Evolutionary conservation across 306 rosid genomes (phyloP).

Genomic region (Gillenia trifoliata): DNA sequence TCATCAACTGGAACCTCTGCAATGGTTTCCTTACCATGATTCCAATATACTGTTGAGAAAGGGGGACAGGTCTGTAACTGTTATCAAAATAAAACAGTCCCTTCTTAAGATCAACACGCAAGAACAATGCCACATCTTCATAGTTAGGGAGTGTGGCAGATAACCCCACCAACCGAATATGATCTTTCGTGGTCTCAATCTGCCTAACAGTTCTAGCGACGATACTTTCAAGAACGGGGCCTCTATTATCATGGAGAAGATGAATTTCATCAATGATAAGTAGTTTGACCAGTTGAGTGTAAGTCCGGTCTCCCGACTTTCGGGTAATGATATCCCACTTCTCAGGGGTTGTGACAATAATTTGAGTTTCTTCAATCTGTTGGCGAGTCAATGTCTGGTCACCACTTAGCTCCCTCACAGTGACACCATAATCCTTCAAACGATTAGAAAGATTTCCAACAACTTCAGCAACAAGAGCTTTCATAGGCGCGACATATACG

Average conservation of each 20-base stretch:
- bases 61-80: constrained; percentile 94
- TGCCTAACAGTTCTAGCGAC: constrained; percentile 98
- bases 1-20: constrained; percentile 98
- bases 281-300: constrained; percentile 88
- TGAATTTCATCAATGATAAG: constrained; percentile 93
- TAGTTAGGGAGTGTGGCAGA: constrained; percentile 95
- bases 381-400: constrained; percentile 87
- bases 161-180: constrained; percentile 88
- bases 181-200: constrained; percentile 85
- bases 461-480: constrained; percentile 97
- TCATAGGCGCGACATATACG: constrained; percentile 98
- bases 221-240: constrained; percentile 96
- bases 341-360: constrained; percentile 96
- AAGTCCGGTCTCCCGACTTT: constrained; percentile 92
- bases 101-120: constrained; percentile 66
- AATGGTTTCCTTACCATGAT: constrained; percentile 88
- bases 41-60: constrained; percentile 91
- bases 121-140: constrained; percentile 83
- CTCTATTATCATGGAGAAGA: constrained; percentile 96
- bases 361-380: constrained; percentile 94
- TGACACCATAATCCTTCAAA: constrained; percentile 80
- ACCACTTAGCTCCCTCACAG: constrained; percentile 88
- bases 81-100: constrained; percentile 84
- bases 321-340: constrained; percentile 98
- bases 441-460: constrained; percentile 94